Evolutionary conservation across 331 rosid species (phyloP).

Genomic region (Cucumis variabilis): DNA sequence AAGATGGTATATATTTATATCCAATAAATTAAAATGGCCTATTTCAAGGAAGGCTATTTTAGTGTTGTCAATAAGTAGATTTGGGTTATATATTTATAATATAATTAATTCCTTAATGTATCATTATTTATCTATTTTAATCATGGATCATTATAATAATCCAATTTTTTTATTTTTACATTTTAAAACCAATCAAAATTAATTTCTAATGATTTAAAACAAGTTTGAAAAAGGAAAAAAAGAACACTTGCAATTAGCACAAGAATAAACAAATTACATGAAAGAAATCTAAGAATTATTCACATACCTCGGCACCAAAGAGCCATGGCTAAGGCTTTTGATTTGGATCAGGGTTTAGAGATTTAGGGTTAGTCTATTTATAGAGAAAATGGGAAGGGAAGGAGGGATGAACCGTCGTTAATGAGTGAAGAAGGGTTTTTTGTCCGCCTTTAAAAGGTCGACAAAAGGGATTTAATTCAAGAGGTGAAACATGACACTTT

Average conservation of each 20-base stretch:
- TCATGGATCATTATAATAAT: no score
- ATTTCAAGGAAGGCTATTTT: no score
- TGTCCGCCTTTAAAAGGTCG: neutral
- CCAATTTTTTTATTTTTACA: no score
- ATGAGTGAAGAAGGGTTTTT: neutral
- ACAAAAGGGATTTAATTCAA: neutral
- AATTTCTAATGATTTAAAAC: neutral
- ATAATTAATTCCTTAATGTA: no score
- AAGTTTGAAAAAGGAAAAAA: no score
- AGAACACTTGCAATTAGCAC: no score
- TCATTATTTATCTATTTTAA: no score
- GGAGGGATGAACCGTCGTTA: conserved; percentile 8
- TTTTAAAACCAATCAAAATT: neutral
- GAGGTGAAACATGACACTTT: neutral
- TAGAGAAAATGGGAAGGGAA: neutral
- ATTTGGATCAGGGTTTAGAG: neutral
- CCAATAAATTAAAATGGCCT: no score
- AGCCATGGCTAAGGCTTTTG: conserved; percentile 7
- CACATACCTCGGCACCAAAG: conserved; percentile 15
- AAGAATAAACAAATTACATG: neutral
- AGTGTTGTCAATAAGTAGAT: no score
- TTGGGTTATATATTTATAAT: no score
- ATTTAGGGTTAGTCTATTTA: neutral
- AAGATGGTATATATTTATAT: no score
- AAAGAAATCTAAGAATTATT: no score